Conservation (phyloP, 257 asterid genomes). For the Paraleonurus japonicus region DNA sequence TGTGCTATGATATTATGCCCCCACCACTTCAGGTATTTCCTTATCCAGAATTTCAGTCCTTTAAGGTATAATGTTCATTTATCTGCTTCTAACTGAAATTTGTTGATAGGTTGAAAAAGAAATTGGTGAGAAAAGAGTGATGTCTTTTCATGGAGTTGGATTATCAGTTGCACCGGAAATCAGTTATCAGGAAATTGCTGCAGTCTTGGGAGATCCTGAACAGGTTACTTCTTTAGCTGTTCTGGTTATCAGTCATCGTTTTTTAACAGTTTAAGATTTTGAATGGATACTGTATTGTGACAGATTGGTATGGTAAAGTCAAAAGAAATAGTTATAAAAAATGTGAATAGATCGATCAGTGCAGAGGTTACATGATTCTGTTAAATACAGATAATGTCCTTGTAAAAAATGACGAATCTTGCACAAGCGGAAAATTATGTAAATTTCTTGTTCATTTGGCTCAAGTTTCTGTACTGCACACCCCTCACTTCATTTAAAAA, state of each 20-base stretch:
- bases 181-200: conserved; percentile 47
- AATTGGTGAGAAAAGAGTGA: conserved; percentile 77
- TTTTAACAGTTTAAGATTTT: not conserved
- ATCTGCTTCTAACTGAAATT: conserved; percentile 11
- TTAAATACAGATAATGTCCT: not conserved
- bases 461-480: not conserved
- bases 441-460: not conserved
- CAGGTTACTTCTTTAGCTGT: conserved; percentile 44
- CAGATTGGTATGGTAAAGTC: not conserved
- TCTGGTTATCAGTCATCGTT: not conserved
- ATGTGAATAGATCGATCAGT: not conserved
- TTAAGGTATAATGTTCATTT: not conserved
- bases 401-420: not conserved
- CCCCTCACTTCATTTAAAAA: not conserved
- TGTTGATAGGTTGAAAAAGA: conserved; percentile 77
- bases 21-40: conserved; percentile 71
- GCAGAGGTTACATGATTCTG: not conserved
- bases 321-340: not conserved
- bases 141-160: conserved; percentile 85
- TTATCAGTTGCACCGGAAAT: conserved; percentile 63
- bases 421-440: not conserved
- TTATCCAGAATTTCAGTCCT: not conserved
- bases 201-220: conserved; percentile 56
- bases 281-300: not conserved
- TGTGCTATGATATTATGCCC: conserved; percentile 81